These are phyloP conservation scores for Lipomyces japonicus DNA, from an alignment of 805 yeast species.

Conservation along the genomic window DNA sequence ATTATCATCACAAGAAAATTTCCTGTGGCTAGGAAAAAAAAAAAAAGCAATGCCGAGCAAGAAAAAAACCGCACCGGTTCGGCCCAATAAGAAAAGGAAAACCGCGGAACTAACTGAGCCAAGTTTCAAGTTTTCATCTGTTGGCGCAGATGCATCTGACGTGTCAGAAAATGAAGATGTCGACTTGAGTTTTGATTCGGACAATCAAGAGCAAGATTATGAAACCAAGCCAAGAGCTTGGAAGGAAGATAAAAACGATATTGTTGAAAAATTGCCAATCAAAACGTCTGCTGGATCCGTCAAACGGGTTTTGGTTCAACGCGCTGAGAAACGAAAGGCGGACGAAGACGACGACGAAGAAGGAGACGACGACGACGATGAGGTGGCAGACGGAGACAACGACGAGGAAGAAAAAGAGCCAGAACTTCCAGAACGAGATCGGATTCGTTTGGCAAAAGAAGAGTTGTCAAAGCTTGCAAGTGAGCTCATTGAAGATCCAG, in stretches of 20 bases:
- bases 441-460: constrained; percentile 63
- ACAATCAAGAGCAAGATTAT: constrained; percentile 74
- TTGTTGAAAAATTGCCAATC: constrained; percentile 74
- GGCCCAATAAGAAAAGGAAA: background rate
- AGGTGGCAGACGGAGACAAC: constrained; percentile 32
- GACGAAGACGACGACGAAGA: constrained; percentile 27
- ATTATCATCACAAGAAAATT: background rate
- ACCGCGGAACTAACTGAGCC: background rate
- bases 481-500: constrained; percentile 78
- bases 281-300: constrained; percentile 67
- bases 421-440: constrained; percentile 50
- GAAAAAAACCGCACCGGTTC: background rate
- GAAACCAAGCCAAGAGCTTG: constrained; percentile 67
- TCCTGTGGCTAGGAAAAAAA: background rate
- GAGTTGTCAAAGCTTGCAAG: constrained; percentile 80
- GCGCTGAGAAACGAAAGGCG: constrained; percentile 32
- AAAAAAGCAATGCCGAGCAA: background rate
- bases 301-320: constrained; percentile 50
- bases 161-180: constrained; percentile 1
- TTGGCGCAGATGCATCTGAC: background rate
- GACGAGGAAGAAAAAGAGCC: constrained; percentile 43
- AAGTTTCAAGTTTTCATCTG: constrained; percentile 2
- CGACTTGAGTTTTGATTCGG: constrained; percentile 33
- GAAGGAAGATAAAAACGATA: constrained; percentile 39
- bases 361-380: constrained; percentile 33